Conservation (phyloP, 2,329 filamentous ascomycete genomes). For the Aspergillus transmontanensis region DNA sequence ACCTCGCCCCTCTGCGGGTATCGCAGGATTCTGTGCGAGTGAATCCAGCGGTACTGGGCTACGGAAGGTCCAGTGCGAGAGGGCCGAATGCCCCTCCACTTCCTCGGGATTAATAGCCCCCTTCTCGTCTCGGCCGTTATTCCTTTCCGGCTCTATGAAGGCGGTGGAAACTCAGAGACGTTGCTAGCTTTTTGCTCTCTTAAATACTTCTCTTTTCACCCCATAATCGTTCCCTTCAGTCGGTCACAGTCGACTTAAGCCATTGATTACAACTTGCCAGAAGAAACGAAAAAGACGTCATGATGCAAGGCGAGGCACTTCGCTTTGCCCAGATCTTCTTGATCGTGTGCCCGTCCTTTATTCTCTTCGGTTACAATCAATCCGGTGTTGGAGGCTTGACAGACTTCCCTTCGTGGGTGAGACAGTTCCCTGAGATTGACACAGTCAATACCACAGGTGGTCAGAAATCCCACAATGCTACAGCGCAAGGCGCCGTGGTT, state of each 20-base stretch:
- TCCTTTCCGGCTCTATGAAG: background rate
- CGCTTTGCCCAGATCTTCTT: constrained; percentile 19
- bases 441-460: constrained; percentile 48
- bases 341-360: constrained; percentile 40
- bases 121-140: background rate
- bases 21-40: background rate
- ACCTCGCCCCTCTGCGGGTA: background rate
- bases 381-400: constrained; percentile 54
- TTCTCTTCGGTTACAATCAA: constrained; percentile 57
- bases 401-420: constrained; percentile 32
- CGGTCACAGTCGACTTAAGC: background rate
- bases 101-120: background rate
- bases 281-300: background rate
- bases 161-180: background rate
- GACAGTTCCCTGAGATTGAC: constrained; percentile 51
- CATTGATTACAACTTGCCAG: background rate
- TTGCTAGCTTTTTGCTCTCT: rapidly evolving
- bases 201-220: background rate
- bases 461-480: constrained; percentile 48
- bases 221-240: background rate
- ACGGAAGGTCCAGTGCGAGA: background rate
- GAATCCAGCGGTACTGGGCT: background rate
- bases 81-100: background rate
- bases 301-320: constrained; percentile 11
- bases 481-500: constrained; percentile 37